These are phyloP conservation scores for Dactylella cylindrospora DNA, from an alignment of 2,329 filamentous ascomycete species.

Conservation along the genomic window DNA sequence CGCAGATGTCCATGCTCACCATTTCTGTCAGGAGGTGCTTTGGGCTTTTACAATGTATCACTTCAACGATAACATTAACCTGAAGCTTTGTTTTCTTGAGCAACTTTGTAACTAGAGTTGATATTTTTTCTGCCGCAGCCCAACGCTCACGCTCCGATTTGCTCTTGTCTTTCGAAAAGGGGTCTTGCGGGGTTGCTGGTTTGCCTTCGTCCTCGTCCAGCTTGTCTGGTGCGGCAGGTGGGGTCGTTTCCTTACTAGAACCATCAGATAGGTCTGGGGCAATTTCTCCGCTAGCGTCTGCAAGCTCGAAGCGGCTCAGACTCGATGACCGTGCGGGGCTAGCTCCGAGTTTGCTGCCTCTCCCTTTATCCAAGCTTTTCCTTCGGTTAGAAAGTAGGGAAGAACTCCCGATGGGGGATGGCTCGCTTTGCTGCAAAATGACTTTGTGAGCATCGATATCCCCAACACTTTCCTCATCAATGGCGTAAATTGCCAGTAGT, in stretches of 20 bases:
- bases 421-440: conserved; percentile 53
- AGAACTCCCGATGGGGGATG: conserved; percentile 68
- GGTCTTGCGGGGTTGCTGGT: background rate
- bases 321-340: conserved; percentile 29
- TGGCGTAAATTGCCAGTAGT: conserved; percentile 86
- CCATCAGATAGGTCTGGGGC: conserved; percentile 12
- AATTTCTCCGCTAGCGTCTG: conserved; percentile 14
- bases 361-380: conserved; percentile 23
- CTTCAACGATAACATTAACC: conserved; percentile 89
- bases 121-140: conserved; percentile 79
- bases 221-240: conserved; percentile 16
- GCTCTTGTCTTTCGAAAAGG: conserved; percentile 20
- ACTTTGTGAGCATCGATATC: conserved; percentile 51
- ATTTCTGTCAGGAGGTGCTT: conserved; percentile 96
- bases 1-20: no score
- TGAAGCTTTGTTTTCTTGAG: conserved; percentile 89
- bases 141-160: conserved; percentile 76
- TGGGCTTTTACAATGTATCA: conserved; percentile 96
- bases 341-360: conserved; percentile 1
- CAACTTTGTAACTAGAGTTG: conserved; percentile 78
- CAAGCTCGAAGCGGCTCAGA: conserved; percentile 16
- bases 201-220: conserved; percentile 42
- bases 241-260: conserved; percentile 25
- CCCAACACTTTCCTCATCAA: conserved; percentile 74
- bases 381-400: conserved; percentile 45